Base-by-base conservation (phyloP, 805 yeast genomes). In the Metschnikowia cerradonensis region DNA sequence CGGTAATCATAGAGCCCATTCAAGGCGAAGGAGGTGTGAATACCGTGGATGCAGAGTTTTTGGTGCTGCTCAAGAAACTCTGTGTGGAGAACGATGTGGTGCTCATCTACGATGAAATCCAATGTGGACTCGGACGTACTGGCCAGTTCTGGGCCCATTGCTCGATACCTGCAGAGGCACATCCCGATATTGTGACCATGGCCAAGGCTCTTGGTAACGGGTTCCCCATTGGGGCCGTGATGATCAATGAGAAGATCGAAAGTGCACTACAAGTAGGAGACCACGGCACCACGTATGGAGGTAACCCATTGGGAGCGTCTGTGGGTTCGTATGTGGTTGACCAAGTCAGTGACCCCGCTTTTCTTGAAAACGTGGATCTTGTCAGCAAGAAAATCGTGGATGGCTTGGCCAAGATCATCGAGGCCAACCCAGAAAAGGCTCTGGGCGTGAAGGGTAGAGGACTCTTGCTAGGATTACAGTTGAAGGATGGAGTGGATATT, bases 201-300 rank as follows among this genome's bases (percentile, higher is more conserved):
- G 99, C 99, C 45, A 94, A 94, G 69, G 97, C 98, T 2, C 75
- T 94, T 42, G 99, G 98, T 53, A 94, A 92, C 65, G 99, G 99
- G 13, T 89, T 81, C 75, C 99, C 99, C 32, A 86, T 94, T 59
- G 96, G 95, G 49, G 99, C 97, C 4, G 88, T 96, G 2, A 79
- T 94, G 80, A 83, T 92, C 51, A 81, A 88, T 49, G 94, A 89
- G 57, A 77, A 80, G 45, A 86, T 94, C 23, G 96, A 90, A 63
- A 67, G 74, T 10, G 80, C 75, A 1, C 72, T 94, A 58, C 76
- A 82, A 51, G 92, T 89, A 20, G 99, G 99, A 51, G 99, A 94
- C 65, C 99, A 92, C 66, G 99, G 99, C 50, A 92, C 98, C 2
- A 92, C 99, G 0, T 92, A 86, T 65, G 98, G 99, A 56, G 99